These are phyloP conservation scores for Sclerotinia minor DNA, from an alignment of 2,329 filamentous ascomycete genomes.

Conservation along the genomic window DNA sequence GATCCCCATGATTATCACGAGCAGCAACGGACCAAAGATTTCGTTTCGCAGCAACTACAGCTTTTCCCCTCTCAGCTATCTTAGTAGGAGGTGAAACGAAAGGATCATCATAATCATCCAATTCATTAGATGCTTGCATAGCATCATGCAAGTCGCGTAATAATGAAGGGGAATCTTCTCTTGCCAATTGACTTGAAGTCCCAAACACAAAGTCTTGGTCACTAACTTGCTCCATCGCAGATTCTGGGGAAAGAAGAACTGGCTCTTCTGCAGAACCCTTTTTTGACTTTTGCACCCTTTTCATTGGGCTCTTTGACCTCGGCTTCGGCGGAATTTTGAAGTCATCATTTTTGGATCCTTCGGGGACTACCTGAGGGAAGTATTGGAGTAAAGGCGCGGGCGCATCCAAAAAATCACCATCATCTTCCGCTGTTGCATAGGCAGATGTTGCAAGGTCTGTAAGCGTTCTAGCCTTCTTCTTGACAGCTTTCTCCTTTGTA, in stretches of 20 bases:
- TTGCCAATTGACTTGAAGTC: constrained; percentile 78
- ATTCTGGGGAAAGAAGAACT: constrained; percentile 65
- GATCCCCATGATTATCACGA: constrained; percentile 62
- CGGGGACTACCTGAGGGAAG: constrained; percentile 41
- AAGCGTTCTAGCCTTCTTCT: constrained; percentile 74
- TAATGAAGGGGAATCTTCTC: constrained; percentile 68
- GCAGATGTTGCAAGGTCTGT: constrained; percentile 75
- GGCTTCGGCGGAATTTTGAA: constrained; percentile 36
- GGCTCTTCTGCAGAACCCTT: constrained; percentile 44
- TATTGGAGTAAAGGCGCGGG: constrained; percentile 50
- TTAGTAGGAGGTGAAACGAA: constrained; percentile 39
- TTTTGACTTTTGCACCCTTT: constrained; percentile 43
- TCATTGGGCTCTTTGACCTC: constrained; percentile 34
- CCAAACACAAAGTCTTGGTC: constrained; percentile 81
- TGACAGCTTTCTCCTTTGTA: constrained; percentile 37
- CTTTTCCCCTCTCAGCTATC: constrained; percentile 21
- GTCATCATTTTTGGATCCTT: constrained; percentile 23
- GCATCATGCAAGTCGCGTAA: constrained; percentile 63
- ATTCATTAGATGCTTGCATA: constrained; percentile 58
- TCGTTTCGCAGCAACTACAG: constrained; percentile 27
- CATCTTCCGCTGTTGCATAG: constrained; percentile 51
- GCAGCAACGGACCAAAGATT: constrained; percentile 72
- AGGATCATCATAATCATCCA: constrained; percentile 42
- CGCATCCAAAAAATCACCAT: constrained; percentile 37
- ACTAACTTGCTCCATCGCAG: constrained; percentile 64